Base-by-base conservation (phyloP, 371 early-diverging fungal species). In the Apophysomyces ossiformis region DNA sequence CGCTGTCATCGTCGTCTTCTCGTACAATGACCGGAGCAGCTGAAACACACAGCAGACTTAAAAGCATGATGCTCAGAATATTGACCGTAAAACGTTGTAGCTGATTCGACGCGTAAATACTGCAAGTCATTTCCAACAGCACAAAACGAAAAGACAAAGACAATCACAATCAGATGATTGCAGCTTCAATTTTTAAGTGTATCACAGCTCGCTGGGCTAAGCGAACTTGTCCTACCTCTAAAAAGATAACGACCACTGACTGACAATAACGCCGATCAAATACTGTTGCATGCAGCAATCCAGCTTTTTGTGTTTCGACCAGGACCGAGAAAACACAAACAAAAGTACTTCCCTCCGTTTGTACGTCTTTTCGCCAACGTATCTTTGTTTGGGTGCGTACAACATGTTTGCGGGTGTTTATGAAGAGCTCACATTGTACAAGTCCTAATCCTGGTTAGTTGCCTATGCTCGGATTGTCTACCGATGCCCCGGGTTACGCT, bases 181-280 rank as follows among this genome's bases (percentile, higher is more conserved):
- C 21, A 50, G 21, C 5, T 50, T 21, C 21, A 5, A 50, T 21
- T 50, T 50, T 50, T 50, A 50, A 50, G 54, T 50, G 54, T 50
- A 50, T 50, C 21, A 21, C n/a, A 50, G 21, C 5, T 9, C 41
- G 8, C 18, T 11, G 54, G 47, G 54, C 54, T 50, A 50, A 50
- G 54, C 11, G 21, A 6, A 26, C 21, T 50, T 50, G 54, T 50
- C 54, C 26, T 50, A 50, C 54, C 13, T 18, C 21, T 21, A 21
- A 26, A 50, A 11, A 50, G 21, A 21, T 18, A 50, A 26, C 21
- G 21, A n/a, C 1, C 5, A 9, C 9, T 21, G 16, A 6, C 16
- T 21, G 21, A 50, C 54, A 50, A 50, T 50, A 50, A 50, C 21
- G 54, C 21, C 54, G 54, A 50, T 50, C 54, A 50, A 21, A 21